phyloP scores from a whole-genome alignment of 2,329 filamentous ascomycete species.

The Dothistroma septosporum region DNA sequence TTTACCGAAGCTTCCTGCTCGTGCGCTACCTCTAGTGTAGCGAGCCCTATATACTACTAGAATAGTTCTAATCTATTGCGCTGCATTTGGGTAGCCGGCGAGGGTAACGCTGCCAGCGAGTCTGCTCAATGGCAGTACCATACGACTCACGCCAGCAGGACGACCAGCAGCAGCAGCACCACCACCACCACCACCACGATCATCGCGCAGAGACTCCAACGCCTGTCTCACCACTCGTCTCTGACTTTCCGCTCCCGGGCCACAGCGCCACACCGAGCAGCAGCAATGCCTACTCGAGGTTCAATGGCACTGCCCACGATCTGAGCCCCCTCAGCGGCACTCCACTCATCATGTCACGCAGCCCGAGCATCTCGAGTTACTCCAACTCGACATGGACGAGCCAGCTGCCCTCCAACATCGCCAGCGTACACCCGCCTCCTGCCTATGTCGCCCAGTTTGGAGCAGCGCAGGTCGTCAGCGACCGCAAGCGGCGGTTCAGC shows the following conservation, averaged over 20 bases:
- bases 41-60: not conserved
- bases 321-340: slow-evolving; percentile 12
- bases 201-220: not conserved
- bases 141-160: not conserved
- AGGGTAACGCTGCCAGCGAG: not conserved
- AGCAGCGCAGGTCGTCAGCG: slow-evolving; percentile 86
- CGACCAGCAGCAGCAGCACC: not conserved
- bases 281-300: not conserved
- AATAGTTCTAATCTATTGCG: too few relatives aligned
- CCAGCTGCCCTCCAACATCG: slow-evolving; percentile 17
- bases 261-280: not conserved
- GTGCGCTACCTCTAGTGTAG: not conserved
- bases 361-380: slow-evolving; percentile 16
- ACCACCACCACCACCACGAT: not conserved
- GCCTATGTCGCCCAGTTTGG: slow-evolving; percentile 85
- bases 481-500: slow-evolving; percentile 66
- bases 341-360: slow-evolving; percentile 17
- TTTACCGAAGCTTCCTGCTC: not conserved
- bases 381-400: slow-evolving; percentile 18
- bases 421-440: slow-evolving; percentile 64
- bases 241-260: not conserved
- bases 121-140: not conserved
- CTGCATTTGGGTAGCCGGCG: too few relatives aligned
- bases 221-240: slow-evolving; percentile 2
- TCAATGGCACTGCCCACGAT: slow-evolving; percentile 8